Evolutionary conservation across 768 basidiomycete species (phyloP).

Genomic region (Rhodotorula kratochvilovae): DNA sequence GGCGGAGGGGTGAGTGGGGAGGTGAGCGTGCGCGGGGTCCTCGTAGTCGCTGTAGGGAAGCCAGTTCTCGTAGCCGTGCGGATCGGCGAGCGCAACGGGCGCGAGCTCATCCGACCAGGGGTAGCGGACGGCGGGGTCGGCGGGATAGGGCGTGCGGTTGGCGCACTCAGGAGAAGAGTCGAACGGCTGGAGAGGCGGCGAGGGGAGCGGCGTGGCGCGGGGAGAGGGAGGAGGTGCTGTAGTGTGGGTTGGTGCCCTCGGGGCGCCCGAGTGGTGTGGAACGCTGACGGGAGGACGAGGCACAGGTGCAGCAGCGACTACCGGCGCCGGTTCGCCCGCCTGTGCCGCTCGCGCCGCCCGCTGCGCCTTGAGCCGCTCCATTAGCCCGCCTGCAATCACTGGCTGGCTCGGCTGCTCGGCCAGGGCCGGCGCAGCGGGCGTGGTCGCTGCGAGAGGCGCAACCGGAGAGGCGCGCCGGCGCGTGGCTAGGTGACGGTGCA

Average conservation of each 20-base stretch:
- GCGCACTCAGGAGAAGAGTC: background rate
- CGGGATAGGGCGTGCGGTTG: background rate
- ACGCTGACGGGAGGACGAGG: background rate
- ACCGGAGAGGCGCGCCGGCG: too few relatives aligned
- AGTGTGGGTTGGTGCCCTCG: too few relatives aligned
- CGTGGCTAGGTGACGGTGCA: too few relatives aligned
- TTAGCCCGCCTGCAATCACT: background rate
- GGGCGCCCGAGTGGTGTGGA: background rate
- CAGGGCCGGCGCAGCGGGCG: too few relatives aligned
- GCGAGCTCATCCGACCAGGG: too few relatives aligned
- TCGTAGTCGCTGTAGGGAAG: background rate
- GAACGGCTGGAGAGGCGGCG: background rate
- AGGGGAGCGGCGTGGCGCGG: background rate
- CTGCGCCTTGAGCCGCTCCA: conserved; percentile 21
- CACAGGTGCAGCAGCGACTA: background rate
- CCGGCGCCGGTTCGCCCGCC: background rate
- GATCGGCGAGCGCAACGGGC: too few relatives aligned
- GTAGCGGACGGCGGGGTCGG: background rate
- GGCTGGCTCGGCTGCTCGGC: background rate
- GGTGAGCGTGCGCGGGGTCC: too few relatives aligned
- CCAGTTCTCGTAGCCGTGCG: background rate
- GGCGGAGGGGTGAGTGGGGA: too few relatives aligned
- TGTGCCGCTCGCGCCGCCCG: background rate
- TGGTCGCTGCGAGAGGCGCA: too few relatives aligned
- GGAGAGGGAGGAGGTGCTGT: background rate